Percentiles rank a stretch among this genome's conserved stretches.
These are phyloP conservation scores for Acaromyces ingoldii DNA, from an alignment of 1,284 basidiomycete species.

Conservation along the genomic window DNA sequence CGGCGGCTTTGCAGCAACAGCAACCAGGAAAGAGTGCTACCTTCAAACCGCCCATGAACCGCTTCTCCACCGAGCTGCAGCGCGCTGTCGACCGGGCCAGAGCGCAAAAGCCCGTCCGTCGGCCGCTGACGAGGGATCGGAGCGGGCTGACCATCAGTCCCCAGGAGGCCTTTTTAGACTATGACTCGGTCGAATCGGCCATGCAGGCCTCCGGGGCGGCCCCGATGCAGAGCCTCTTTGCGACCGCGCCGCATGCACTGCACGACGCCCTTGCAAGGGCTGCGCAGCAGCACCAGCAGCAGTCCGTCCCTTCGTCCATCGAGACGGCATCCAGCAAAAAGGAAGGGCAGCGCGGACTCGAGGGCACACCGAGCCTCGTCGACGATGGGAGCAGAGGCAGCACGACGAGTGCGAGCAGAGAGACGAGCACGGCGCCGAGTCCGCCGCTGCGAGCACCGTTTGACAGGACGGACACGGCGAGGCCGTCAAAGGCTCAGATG, in stretches of 20 bases:
- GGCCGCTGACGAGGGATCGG: conserved; percentile 26
- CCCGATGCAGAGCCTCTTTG: conserved; percentile 9
- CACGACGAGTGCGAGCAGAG: not conserved
- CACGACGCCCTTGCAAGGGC: not conserved
- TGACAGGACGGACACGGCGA: too few relatives aligned
- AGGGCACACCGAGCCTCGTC: not conserved
- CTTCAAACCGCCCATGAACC: too few relatives aligned
- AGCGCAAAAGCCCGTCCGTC: conserved; percentile 11
- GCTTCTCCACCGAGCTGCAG: not conserved
- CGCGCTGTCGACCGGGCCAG: conserved; percentile 16
- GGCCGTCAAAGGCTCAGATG: too few relatives aligned
- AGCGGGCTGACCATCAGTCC: conserved; percentile 45
- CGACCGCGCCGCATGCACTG: conserved; percentile 18
- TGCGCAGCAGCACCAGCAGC: not conserved
- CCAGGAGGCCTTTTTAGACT: conserved; percentile 36
- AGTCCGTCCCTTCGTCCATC: too few relatives aligned
- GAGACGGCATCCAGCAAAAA: too few relatives aligned
- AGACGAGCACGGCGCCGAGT: not conserved
- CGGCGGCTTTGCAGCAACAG: too few relatives aligned
- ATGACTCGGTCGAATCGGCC: conserved; percentile 26
- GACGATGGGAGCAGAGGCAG: not conserved
- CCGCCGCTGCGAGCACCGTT: not conserved
- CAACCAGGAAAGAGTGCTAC: too few relatives aligned
- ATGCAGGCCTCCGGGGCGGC: conserved; percentile 23
- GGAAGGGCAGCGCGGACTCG: too few relatives aligned